Evolutionary conservation across 768 basidiomycete species (phyloP), one percentile per base, ranked within the genome.

Genomic region (Leccinum pellstonianum): DNA sequence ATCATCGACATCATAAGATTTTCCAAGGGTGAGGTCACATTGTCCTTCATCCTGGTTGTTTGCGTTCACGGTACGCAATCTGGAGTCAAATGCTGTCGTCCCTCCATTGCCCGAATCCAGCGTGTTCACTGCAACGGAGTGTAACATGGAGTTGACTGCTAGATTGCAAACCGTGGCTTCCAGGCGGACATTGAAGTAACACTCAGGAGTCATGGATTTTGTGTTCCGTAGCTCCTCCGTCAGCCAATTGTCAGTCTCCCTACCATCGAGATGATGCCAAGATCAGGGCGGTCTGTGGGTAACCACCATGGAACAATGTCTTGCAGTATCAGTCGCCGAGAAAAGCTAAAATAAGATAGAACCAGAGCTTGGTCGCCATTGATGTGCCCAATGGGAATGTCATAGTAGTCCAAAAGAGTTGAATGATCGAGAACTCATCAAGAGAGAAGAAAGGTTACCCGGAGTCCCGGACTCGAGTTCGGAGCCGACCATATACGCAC

Each of bases 281-380:
- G 31, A 33, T 33, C 97, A 3, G 97, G 95, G 19, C 83, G 83
- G 29, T 92, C 86, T 3, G 88, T 85, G 3, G 89, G 82, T 12
- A 96, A 96, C 96, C 97, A 99, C 95, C 97, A 99, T 3, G 98
- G 79, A 3, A 98, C 80, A 69, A 92, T 86, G 67, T 98, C 97
- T 62, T 98, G 93, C 51, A 88, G 86, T 37, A 88, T 77, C 55
- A 98, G 76, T 43, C 91, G 85, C 47, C 96, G 86, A 2, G 97
- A 92, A 66, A 98, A 97, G 63, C 86, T 89, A 64, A 99, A 80
- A 65, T 99, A 97, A 2, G 94, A 86, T 52, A 96, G 77, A 65
- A 89, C 81, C 8, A 29, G 27, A 29, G 27, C 27, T 29, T 29
- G 27, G 27, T 29, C 27, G 27, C 27, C 27, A 27, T 29, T 29